Evolutionary conservation across 305 asterid species (phyloP).

Genomic region (Andrographis paniculata): DNA sequence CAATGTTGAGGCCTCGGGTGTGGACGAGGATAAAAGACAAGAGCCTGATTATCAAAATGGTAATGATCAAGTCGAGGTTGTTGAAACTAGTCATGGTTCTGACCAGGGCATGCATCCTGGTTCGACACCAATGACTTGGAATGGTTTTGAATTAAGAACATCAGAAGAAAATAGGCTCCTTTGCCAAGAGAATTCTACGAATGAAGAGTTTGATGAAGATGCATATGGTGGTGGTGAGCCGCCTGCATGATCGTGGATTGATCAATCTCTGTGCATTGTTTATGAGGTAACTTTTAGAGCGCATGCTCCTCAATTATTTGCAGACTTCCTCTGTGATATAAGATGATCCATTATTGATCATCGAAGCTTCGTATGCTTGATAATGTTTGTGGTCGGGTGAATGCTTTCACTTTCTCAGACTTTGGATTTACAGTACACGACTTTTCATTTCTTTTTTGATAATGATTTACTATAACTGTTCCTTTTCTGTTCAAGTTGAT

Average conservation of each 20-base stretch:
- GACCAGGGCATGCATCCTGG: conserved; percentile 32
- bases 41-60: conserved; percentile 41
- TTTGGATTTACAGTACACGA: too few species aligned
- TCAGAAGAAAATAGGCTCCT: conserved; percentile 46
- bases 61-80: conserved; percentile 46
- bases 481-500: too few species aligned
- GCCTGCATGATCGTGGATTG: conserved; percentile 25
- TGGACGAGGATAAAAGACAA: conserved; percentile 56
- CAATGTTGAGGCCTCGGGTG: conserved; percentile 41
- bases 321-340: too few species aligned
- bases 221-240: conserved; percentile 55
- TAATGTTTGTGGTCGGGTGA: too few species aligned
- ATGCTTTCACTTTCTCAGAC: too few species aligned
- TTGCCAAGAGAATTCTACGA: conserved; percentile 70
- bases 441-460: too few species aligned
- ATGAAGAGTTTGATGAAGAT: conserved; percentile 67
- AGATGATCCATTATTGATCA: too few species aligned
- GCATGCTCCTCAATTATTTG: too few species aligned
- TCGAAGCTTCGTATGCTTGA: too few species aligned
- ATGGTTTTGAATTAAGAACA: conserved; percentile 34
- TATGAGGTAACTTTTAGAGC: conserved; percentile 35
- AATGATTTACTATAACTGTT: too few species aligned
- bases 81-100: conserved; percentile 36
- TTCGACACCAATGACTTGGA: conserved; percentile 34
- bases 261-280: conserved; percentile 12